A percentile compares a stretch with the other conserved stretches of the same genome.
Evolutionary conservation across 176 grass and related monocot species (phyloP).

Genomic region (Carex kokanica): DNA sequence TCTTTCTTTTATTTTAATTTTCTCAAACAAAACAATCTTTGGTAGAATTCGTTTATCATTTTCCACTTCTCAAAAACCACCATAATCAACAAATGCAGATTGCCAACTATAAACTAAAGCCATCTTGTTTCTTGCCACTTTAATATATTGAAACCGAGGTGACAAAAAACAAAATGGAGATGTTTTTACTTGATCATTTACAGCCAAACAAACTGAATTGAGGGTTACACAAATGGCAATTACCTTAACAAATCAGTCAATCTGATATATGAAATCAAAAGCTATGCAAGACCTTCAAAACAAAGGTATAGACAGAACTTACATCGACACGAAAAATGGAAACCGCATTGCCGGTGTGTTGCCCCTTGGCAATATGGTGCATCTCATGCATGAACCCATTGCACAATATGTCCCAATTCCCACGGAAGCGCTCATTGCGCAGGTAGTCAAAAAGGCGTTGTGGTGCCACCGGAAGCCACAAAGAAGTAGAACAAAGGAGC

Average conservation of each 20-base stretch:
- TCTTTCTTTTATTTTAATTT: constrained; percentile 4
- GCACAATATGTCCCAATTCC: constrained; percentile 83
- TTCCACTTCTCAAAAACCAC: not conserved
- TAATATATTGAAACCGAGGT: not conserved
- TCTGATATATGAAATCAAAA: not conserved
- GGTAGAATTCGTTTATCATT: not conserved
- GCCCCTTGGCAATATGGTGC: constrained; percentile 29
- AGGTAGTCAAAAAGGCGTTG: constrained; percentile 72
- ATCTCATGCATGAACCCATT: constrained; percentile 50
- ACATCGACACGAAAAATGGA: constrained; percentile 54
- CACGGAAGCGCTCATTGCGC: constrained; percentile 57
- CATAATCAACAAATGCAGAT: not conserved
- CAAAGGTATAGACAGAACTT: not conserved
- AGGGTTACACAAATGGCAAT: not conserved
- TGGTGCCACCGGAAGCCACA: constrained; percentile 64
- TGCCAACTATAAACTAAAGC: not conserved
- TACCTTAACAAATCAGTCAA: not conserved
- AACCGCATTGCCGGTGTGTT: constrained; percentile 35
- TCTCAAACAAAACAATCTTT: not conserved
- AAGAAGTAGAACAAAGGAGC: constrained; percentile 70
- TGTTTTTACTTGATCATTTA: not conserved
- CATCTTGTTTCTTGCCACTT: not conserved
- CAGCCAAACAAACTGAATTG: not conserved
- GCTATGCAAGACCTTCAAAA: not conserved
- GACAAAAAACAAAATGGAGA: no score